Evolutionary conservation across 192 early-diverging fungal genomes (phyloP), one percentile per base, ranked within the genome.

Genomic region (Mycoemilia scoparia): DNA sequence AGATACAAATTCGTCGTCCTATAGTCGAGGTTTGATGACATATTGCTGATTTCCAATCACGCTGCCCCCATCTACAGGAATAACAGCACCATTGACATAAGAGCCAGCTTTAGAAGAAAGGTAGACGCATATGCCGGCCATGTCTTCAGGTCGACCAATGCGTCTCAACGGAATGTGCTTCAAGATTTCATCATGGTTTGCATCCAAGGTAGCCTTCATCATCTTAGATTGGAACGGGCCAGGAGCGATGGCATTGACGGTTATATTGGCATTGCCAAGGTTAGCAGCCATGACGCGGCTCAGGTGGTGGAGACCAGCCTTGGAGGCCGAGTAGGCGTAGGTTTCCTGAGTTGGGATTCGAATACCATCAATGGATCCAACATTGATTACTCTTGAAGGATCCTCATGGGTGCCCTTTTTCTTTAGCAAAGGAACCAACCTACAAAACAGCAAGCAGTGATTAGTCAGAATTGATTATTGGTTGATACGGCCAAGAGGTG

Each of bases 321-420:
- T 86, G 14, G 77, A 80, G 17, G 76, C 69, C 22, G 76, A 63
- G 43, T 85, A 85, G 5, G 82, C 82, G 33, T 74, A 74, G 7
- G 68, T 75, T 18, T 73, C 59, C 14, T 57, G 49, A 0, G 20
- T 16, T 2, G 72, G 57, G 21, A 67, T 54, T 15, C 45, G 60
- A 21, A 76, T 37, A 8, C 77, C 74, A 22, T 78, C 76, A 34
- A 87, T 62, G 3, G 70, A 79, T 3, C 81, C 77, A 47, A 96
- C 81, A 52, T 91, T 96, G 63, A 96, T 91, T n/a, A 96, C 71
- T 10, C 74, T 60, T 2, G 77, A 60, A 4, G 85, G 83, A 17
- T 59, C 47, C 4, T 62, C 26, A 12, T 46, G 32, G 2, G 58
- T 66, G 5, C 70, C 66, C 11, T 54, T 70, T 16, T 66, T 67